These are phyloP conservation scores for Myriangium duriaei DNA, from an alignment of 2,329 filamentous ascomycete species.

Conservation along the genomic window DNA sequence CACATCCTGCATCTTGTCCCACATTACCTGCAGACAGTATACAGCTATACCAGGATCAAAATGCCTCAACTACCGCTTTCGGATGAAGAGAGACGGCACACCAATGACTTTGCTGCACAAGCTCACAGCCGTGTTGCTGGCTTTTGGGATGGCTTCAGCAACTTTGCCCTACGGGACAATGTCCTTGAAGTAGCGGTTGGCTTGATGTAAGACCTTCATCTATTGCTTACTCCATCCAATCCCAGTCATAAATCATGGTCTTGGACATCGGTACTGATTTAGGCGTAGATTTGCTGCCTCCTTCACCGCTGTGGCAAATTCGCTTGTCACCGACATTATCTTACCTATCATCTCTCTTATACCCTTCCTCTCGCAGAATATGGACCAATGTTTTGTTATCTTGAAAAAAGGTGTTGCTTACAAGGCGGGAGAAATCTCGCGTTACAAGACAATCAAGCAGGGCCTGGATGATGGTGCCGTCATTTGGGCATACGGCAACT, in stretches of 20 bases:
- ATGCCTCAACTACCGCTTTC: slow-evolving; percentile 8
- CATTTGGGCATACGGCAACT: slow-evolving; percentile 60
- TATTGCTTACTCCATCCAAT: neutral
- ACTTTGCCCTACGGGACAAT: slow-evolving; percentile 63
- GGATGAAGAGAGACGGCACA: slow-evolving; percentile 3
- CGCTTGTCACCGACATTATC: slow-evolving; percentile 57
- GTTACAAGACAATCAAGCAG: slow-evolving; percentile 59
- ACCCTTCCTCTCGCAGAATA: slow-evolving; percentile 56
- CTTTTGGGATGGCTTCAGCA: slow-evolving; percentile 52
- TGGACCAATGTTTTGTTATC: slow-evolving; percentile 63
- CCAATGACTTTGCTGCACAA: slow-evolving; percentile 13
- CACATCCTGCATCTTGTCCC: no score
- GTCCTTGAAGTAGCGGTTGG: slow-evolving; percentile 66
- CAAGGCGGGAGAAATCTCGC: slow-evolving; percentile 28
- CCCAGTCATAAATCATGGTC: no score
- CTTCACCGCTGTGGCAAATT: slow-evolving; percentile 60
- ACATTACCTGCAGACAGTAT: no score
- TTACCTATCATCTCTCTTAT: slow-evolving; percentile 58
- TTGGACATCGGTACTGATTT: no score
- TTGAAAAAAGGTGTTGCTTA: slow-evolving; percentile 44
- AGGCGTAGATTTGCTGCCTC: slow-evolving; percentile 56
- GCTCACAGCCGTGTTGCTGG: slow-evolving; percentile 33
- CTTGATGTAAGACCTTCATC: slow-evolving; percentile 45
- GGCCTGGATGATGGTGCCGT: slow-evolving; percentile 60
- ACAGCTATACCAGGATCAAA: neutral